phyloP scores from a whole-genome alignment of 2,329 filamentous ascomycete species.

The Dothistroma pini region DNA sequence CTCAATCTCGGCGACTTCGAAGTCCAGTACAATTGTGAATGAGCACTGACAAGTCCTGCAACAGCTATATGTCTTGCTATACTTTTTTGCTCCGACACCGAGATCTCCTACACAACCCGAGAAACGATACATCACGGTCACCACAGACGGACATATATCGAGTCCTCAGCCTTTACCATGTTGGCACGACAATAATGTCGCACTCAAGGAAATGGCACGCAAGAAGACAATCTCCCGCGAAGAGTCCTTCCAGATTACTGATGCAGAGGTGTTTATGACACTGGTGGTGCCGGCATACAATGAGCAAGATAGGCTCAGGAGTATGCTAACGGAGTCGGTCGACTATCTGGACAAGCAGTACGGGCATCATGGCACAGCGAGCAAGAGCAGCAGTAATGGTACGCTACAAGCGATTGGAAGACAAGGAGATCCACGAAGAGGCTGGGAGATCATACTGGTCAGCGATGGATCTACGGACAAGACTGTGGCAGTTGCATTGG shows the following conservation, averaged over 20 bases:
- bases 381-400: conserved; percentile 32
- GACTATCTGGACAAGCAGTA: conserved; percentile 77
- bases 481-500: conserved; percentile 74
- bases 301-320: conserved; percentile 75
- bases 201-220: conserved; percentile 48
- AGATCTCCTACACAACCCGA: conserved; percentile 71
- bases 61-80: conserved; percentile 50
- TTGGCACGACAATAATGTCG: conserved; percentile 77
- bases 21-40: neutral
- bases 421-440: conserved; percentile 39
- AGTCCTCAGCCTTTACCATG: conserved; percentile 64
- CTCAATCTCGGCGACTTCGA: neutral
- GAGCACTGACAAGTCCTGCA: conserved; percentile 8
- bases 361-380: conserved; percentile 32
- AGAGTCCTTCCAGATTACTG: conserved; percentile 61
- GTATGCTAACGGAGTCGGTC: conserved; percentile 87
- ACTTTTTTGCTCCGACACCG: conserved; percentile 75
- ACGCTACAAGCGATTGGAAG: conserved; percentile 28
- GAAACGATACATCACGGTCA: conserved; percentile 77
- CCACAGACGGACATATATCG: conserved; percentile 58
- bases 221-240: conserved; percentile 31
- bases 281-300: conserved; percentile 96
- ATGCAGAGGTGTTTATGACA: conserved; percentile 78
- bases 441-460: conserved; percentile 91
- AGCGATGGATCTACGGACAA: conserved; percentile 84